phyloP scores from a whole-genome alignment of 108 stramenopile species.

The Cafeteria roenbergensis region DNA sequence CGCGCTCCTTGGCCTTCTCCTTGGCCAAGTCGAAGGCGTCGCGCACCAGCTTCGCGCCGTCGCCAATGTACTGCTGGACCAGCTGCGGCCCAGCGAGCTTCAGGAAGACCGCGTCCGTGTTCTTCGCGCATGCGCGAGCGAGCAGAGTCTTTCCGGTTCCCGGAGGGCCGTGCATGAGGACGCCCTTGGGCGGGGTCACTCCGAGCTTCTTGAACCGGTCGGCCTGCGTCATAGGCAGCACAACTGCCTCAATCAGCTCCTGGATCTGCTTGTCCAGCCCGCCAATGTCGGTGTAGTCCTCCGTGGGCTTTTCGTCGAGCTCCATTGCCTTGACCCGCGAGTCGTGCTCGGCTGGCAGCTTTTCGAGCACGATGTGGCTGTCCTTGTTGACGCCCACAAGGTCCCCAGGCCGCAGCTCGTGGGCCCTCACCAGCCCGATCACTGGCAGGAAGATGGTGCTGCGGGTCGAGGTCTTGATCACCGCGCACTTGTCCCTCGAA shows the following conservation, averaged over 20 bases:
- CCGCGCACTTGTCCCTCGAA: slow-evolving; percentile 39
- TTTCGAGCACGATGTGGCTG: slow-evolving; percentile 94
- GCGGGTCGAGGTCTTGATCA: slow-evolving; percentile 51
- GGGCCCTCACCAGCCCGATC: slow-evolving; percentile 85
- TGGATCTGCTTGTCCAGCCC: slow-evolving; percentile 95
- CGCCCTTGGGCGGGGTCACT: slow-evolving; percentile 96
- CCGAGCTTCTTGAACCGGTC: slow-evolving; percentile 95
- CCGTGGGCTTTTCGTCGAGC: slow-evolving; percentile 94
- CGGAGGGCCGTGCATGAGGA: slow-evolving; percentile 82
- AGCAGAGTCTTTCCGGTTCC: slow-evolving; percentile 97
- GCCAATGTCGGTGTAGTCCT: slow-evolving; percentile 91
- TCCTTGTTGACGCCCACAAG: slow-evolving; percentile 99
- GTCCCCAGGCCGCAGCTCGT: slow-evolving; percentile 87
- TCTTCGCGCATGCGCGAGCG: slow-evolving; percentile 94
- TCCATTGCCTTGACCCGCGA: slow-evolving; percentile 96
- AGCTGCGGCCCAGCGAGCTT: slow-evolving; percentile 95
- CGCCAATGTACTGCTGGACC: slow-evolving; percentile 99
- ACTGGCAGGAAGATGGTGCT: slow-evolving; percentile 93
- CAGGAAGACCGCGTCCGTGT: slow-evolving; percentile 95
- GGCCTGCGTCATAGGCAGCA: slow-evolving; percentile 95
- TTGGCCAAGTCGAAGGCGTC: slow-evolving; percentile 96
- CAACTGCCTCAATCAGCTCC: slow-evolving; percentile 96
- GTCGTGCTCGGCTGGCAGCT: slow-evolving; percentile 97
- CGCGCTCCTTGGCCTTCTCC: slow-evolving; percentile 64
- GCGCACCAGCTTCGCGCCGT: slow-evolving; percentile 94